Conservation (phyloP, 1,284 basidiomycete species). For the Xanthoconium separans region DNA sequence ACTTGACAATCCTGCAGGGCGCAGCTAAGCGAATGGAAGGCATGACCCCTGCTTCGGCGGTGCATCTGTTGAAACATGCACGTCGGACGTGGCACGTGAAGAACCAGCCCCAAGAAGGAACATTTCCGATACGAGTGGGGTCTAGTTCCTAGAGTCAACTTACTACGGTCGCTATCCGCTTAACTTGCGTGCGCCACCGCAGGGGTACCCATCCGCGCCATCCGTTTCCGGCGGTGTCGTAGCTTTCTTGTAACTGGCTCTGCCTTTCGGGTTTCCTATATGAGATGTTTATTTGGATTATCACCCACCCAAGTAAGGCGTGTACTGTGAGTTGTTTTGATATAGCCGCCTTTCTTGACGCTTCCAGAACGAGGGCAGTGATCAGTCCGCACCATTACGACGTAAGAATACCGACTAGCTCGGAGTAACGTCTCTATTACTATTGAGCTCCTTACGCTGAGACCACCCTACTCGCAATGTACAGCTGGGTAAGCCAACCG, state of each 20-base stretch:
- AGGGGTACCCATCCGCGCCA: background rate
- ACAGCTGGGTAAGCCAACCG: too few species aligned
- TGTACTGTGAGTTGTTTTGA: background rate
- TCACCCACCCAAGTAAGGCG: background rate
- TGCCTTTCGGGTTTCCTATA: background rate
- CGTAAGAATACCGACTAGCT: slow-evolving; percentile 3
- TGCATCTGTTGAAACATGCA: slow-evolving; percentile 64
- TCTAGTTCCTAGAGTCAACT: background rate
- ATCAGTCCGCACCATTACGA: background rate
- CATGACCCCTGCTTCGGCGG: slow-evolving; percentile 74
- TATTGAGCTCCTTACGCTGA: background rate
- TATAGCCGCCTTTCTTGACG: background rate
- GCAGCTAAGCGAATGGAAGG: slow-evolving; percentile 86
- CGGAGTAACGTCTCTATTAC: background rate
- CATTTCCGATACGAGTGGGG: background rate
- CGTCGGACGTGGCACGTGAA: slow-evolving; percentile 38
- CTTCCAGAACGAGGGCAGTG: slow-evolving; percentile 1
- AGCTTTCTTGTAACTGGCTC: background rate
- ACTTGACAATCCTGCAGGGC: slow-evolving; percentile 46
- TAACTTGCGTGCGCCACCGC: too few species aligned
- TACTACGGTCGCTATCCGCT: background rate
- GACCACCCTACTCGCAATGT: background rate
- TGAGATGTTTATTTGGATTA: background rate
- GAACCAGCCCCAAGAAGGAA: background rate
- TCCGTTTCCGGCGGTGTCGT: background rate